Evolutionary conservation across 345 rosid species (phyloP), one percentile per base, ranked within the genome.

Genomic region (Microcos paniculata): DNA sequence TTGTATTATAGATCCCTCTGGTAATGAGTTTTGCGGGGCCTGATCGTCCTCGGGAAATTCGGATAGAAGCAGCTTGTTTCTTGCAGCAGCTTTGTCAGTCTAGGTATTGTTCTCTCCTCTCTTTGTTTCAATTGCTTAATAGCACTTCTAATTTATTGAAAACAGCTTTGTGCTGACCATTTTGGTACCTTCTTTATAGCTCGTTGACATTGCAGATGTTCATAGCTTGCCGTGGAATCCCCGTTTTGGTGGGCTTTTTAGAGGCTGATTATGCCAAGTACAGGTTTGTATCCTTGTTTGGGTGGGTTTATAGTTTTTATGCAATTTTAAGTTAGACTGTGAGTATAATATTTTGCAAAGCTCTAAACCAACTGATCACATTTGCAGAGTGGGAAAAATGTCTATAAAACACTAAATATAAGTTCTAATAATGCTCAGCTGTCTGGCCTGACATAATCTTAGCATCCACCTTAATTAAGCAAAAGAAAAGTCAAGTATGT

Each of bases 191-290:
- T 85, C 78, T 74, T 46, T 80, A 75, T 93, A 96, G 99, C 87
- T 83, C 92, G 35, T 87, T 94, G 81, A 94, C 99, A n/a, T 77
- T 96, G 87, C 99, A 96, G 88, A 96, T 94, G 99, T 92, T 96
- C 85, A 85, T 96, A 87, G 92, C 98, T 80, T 94, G 97, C 84
- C 86, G 92, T 53, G 99, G 99, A 77, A 94, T 96, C 76, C 99
- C 97, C 53, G 87, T 94, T 82, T 82, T 96, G 83, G 98, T 92
- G 80, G 94, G 97, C 57, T 96, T 96, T 85, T 86, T 96, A 65
- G 98, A 94, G 88, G 90, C 97, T 58, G 99, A 96, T 85, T 94
- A 94, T 81, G 98, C 99, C 51, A 94, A 86, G 77, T 90, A 84
- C 94, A 92, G 99, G 99, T 94, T 68, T 48, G 89, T 81, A 1